Percentiles rank a stretch among this genome's conserved stretches.
Conservation (phyloP, 257 asterid genomes). For the Solanum chmielewskii region DNA sequence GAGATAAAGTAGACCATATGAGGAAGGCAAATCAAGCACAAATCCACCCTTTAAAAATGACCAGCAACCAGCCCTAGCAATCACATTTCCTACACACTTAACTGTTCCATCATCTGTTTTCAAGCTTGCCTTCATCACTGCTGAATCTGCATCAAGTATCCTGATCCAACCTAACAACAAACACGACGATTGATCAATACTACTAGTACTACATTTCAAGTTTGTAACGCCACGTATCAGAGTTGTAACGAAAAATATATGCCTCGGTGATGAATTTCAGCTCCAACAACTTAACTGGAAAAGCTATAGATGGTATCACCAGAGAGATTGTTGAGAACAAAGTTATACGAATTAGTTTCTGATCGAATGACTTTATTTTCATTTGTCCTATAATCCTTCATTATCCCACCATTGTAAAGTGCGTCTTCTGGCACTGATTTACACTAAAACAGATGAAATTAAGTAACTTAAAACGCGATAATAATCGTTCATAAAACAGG, state of each 20-base stretch:
- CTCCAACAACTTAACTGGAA: not conserved
- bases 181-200: not conserved
- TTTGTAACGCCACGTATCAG: not conserved
- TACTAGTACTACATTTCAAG: not conserved
- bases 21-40: not conserved
- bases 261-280: not conserved
- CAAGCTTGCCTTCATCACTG: not conserved
- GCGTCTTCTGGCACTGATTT: not conserved
- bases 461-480: not conserved
- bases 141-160: not conserved
- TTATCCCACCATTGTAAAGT: not conserved
- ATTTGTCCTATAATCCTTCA: not conserved
- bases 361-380: not conserved
- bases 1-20: not conserved
- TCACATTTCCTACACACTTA: not conserved
- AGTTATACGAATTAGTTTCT: not conserved
- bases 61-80: not conserved
- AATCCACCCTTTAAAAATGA: constrained; percentile 6
- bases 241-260: too few species aligned
- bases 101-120: not conserved
- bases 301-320: not conserved
- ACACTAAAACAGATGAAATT: not conserved
- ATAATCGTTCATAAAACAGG: not conserved
- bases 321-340: not conserved
- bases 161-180: not conserved